Base-by-base conservation (phyloP, 2,329 filamentous ascomycete genomes). In the Phoma sp. region DNA sequence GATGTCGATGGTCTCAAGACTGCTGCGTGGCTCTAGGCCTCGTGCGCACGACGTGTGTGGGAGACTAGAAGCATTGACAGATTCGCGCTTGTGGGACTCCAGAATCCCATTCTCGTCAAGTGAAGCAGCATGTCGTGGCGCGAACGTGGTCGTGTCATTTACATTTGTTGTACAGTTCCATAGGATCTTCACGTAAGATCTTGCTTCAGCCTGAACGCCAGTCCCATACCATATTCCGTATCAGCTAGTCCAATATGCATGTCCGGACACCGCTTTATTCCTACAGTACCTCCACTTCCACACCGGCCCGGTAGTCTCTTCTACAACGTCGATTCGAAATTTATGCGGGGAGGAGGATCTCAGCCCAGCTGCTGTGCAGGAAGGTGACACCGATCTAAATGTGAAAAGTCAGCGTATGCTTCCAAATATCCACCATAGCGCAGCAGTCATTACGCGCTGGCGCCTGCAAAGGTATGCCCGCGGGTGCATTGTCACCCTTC, bases 321-420 rank as follows among this genome's bases (percentile, higher is more conserved):
- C 44, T 23, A 30, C 43, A 35, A 41, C 9, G n/a, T 38, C 10
- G 18, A 25, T 39, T 41, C 47, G 41, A 42, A 24, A 39, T 76
- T 74, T 74, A 82, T 72, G 78, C 76, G 42, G 80, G 79, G 8
- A 81, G 70, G 5, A 83, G 67, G 48, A 81, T 71, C 71, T 83
- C 80, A 60, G 76, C 77, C 78, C 79, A 82, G 72, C 78, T 81
- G 70, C 79, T 81, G 65, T 80, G 76, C 39, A 83, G 62, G 65
- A 83, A 83, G 6, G 80, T 75, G 33, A 83, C 79, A 54, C 79
- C 79, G 46, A 78, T 75, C 80, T 82, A 23, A 18, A 32, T 9
- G 18, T 18, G 37, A 44, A 3, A 24, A 38, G 57, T 71, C 52
- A 71, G 67, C 58, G 38, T 61, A n/a, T 45, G 29, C 14, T 48